Conservation (phyloP, 225 moss, liverwort and hornwort species). For the Rhytidiadelphus loreus region DNA sequence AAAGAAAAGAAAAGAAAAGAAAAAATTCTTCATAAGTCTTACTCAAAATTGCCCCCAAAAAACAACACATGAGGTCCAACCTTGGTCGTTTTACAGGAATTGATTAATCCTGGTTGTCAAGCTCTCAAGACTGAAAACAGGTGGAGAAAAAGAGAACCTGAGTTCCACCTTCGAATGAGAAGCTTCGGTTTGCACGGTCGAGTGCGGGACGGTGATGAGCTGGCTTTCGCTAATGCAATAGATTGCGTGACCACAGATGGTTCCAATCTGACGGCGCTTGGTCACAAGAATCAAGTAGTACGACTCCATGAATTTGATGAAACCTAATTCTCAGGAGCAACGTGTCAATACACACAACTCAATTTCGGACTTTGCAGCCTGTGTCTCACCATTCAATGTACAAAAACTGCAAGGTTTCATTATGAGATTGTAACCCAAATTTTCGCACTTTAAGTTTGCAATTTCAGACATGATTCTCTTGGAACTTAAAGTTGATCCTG, state of each 20-base stretch:
- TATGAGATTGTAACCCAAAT: no score
- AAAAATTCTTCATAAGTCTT: neutral
- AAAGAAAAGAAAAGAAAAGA: no score
- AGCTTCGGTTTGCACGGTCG: slow-evolving; percentile 77
- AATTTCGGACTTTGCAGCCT: neutral
- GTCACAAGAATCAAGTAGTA: slow-evolving; percentile 91
- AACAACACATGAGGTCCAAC: neutral
- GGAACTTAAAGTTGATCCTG: neutral
- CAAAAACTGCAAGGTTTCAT: neutral
- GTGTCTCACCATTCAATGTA: neutral
- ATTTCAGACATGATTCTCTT: neutral
- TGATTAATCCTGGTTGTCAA: neutral
- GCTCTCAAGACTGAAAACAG: neutral
- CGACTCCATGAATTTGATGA: slow-evolving; percentile 82
- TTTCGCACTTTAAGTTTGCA: neutral
- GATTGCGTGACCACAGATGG: slow-evolving; percentile 89
- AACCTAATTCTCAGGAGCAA: slow-evolving; percentile 25
- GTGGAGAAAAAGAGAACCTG: slow-evolving; percentile 40
- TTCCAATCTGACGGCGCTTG: slow-evolving; percentile 75
- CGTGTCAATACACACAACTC: neutral
- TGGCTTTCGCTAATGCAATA: slow-evolving; percentile 77
- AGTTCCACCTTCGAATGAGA: slow-evolving; percentile 87
- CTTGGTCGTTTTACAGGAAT: neutral
- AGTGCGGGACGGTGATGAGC: slow-evolving; percentile 71
- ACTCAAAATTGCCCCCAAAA: neutral